Conservation (phyloP, 2,329 filamentous ascomycete species). For the Podosphaera xanthii region DNA sequence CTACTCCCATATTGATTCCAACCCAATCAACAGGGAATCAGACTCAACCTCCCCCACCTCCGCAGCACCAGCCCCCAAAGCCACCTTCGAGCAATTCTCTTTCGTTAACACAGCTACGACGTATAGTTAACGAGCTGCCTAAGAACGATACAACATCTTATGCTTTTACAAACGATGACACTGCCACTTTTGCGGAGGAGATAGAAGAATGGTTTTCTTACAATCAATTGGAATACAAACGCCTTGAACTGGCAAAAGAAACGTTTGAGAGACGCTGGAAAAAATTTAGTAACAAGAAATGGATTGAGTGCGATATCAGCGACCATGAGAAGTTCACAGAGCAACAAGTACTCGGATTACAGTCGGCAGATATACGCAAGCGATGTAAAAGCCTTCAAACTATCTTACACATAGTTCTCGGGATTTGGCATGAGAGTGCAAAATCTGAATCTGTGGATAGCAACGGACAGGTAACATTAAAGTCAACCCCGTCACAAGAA, state of each 20-base stretch:
- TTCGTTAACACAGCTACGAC: slow-evolving; percentile 49
- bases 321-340: slow-evolving; percentile 33
- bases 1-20: slow-evolving; percentile 9
- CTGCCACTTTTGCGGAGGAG: slow-evolving; percentile 58
- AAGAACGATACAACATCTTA: slow-evolving; percentile 50
- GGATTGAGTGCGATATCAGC: slow-evolving; percentile 40
- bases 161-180: slow-evolving; percentile 63
- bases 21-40: slow-evolving; percentile 18
- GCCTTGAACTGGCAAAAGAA: slow-evolving; percentile 50
- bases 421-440: slow-evolving; percentile 47
- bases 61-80: slow-evolving; percentile 16
- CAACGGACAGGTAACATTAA: slow-evolving; percentile 21
- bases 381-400: slow-evolving; percentile 31
- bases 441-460: slow-evolving; percentile 12
- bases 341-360: slow-evolving; percentile 24
- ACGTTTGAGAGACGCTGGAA: slow-evolving; percentile 61
- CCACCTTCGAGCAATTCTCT: slow-evolving; percentile 18
- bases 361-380: slow-evolving; percentile 24
- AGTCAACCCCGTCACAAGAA: slow-evolving; percentile 25
- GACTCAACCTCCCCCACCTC: slow-evolving; percentile 15
- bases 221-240: slow-evolving; percentile 61
- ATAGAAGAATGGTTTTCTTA: slow-evolving; percentile 97
- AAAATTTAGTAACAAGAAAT: slow-evolving; percentile 28
- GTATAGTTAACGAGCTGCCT: slow-evolving; percentile 52
- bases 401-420: slow-evolving; percentile 39